Conservation (phyloP, 176 grass and related monocot species). For the Calamus simplicifolius region DNA sequence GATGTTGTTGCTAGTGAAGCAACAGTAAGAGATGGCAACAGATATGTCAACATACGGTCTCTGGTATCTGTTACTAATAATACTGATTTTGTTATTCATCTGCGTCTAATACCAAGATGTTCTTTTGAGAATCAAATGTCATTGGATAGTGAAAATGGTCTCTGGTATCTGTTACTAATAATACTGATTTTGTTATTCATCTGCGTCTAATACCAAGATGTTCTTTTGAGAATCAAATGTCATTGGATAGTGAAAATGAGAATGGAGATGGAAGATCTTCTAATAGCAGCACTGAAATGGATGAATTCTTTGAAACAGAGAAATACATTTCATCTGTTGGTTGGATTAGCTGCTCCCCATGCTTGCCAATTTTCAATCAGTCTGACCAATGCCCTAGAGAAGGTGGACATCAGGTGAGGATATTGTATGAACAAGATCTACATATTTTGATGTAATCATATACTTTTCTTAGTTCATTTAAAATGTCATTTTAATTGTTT, state of each 20-base stretch:
- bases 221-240: slow-evolving; percentile 23
- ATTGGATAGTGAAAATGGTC: too few species aligned
- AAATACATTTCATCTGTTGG: slow-evolving; percentile 25
- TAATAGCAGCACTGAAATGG: slow-evolving; percentile 27
- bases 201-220: slow-evolving; percentile 51
- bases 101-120: too few species aligned
- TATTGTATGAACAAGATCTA: neutral
- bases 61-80: too few species aligned
- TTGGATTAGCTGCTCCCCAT: slow-evolving; percentile 20
- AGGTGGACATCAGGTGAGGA: slow-evolving; percentile 6
- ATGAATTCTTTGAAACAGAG: slow-evolving; percentile 34
- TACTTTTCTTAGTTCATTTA: neutral
- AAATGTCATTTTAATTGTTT: neutral
- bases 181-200: slow-evolving; percentile 56
- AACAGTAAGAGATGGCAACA: slow-evolving; percentile 68
- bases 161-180: slow-evolving; percentile 74
- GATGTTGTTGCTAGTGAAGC: slow-evolving; percentile 91
- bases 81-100: too few species aligned
- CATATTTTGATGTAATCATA: neutral
- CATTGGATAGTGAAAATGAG: slow-evolving; percentile 22
- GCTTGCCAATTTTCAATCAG: slow-evolving; percentile 10
- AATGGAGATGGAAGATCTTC: neutral
- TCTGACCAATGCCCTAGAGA: neutral
- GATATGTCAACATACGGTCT: slow-evolving; percentile 80
- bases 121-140: too few species aligned